Evolutionary conservation across 768 basidiomycete species (phyloP), one percentile per base, ranked within the genome.

Genomic region (Phylloporus sp.): DNA sequence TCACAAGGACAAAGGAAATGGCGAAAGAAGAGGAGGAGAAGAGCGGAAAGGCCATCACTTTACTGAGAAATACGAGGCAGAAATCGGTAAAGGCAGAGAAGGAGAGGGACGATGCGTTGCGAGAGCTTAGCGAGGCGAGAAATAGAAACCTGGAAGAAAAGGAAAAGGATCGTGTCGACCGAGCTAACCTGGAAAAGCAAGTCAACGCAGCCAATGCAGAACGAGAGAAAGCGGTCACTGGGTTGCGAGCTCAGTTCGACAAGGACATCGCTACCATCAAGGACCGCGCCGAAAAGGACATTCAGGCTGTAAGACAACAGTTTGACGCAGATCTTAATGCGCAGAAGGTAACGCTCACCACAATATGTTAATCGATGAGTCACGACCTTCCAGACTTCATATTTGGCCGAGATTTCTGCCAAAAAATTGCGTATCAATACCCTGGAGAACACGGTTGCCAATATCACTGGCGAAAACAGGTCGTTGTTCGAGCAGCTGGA

Each of bases 11-110:
- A 4, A 85, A 82, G 56, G 73, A 72, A 18, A 49, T 74, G 10
- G 86, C 84, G 6, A 97, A 91, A 67, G 95, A 97, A 54, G 97
- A 98, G 65, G 97, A 98, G 68, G 97, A 99, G 71, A 98, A 99
- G 70, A 84, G 95, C 12, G 82, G 85, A 18, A 99, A 98, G 63
- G 95, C 95, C 0, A 88, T 98, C 57, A 87, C 85, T 45, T 72
- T 97, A 24, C 74, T 99, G 51, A 97, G 97, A 72, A 93, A 93
- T 2, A 91, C 98, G n/a, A 75, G 97, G 49, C 86, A 93, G 71
- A 99, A 97, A 68, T 73, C 95, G n/a, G 91, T 97, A 26, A 97
- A 93, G 64, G 86, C 92, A 6, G 95, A 98, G 70, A 94, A 93
- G 73, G 93, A 95, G 22, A 82, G 82, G 59, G 94, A 97, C 32